A percentile compares a stretch with the other conserved stretches of the same genome.
Conservation (phyloP, 768 basidiomycete species). For the Leccinum fibrillosum region DNA sequence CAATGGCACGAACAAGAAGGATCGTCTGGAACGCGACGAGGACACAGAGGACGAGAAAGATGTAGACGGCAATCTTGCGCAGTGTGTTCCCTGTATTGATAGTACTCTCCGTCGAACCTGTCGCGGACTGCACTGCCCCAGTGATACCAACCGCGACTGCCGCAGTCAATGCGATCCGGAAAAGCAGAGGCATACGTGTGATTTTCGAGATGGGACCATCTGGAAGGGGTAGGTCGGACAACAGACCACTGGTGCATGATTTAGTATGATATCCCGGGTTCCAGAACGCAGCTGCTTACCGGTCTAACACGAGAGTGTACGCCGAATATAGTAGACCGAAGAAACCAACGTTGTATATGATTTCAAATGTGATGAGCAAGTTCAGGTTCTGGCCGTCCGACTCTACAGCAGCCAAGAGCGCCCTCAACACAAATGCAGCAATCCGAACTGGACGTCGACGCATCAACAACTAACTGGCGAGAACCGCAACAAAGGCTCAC, state of each 20-base stretch:
- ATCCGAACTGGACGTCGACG: conserved; percentile 23
- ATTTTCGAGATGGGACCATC: conserved; percentile 20
- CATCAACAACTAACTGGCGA: not conserved
- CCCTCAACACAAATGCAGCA: conserved; percentile 29
- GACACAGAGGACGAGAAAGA: conserved; percentile 29
- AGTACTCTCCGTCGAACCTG: conserved; percentile 5
- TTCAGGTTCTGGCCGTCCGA: conserved; percentile 20
- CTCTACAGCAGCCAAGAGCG: conserved; percentile 24
- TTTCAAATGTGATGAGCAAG: conserved; percentile 26
- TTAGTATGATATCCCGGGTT: not conserved
- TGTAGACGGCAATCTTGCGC: conserved; percentile 23
- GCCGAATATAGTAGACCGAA: conserved; percentile 34
- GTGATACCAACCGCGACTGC: conserved; percentile 27
- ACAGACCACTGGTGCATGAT: conserved; percentile 9
- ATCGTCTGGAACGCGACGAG: conserved; percentile 27
- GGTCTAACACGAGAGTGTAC: conserved; percentile 32
- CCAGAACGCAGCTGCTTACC: conserved; percentile 16
- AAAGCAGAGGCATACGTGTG: conserved; percentile 19
- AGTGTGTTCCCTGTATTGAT: conserved; percentile 16
- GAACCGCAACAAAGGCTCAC: conserved; percentile 13
- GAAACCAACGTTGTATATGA: conserved; percentile 36
- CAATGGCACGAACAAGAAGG: conserved; percentile 15
- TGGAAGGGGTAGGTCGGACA: conserved; percentile 26
- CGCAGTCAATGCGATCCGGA: conserved; percentile 23
- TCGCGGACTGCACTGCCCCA: conserved; percentile 20